These are phyloP conservation scores for Alternaria novae-zelandiae DNA, from an alignment of 2,329 filamentous ascomycete species.

Conservation along the genomic window DNA sequence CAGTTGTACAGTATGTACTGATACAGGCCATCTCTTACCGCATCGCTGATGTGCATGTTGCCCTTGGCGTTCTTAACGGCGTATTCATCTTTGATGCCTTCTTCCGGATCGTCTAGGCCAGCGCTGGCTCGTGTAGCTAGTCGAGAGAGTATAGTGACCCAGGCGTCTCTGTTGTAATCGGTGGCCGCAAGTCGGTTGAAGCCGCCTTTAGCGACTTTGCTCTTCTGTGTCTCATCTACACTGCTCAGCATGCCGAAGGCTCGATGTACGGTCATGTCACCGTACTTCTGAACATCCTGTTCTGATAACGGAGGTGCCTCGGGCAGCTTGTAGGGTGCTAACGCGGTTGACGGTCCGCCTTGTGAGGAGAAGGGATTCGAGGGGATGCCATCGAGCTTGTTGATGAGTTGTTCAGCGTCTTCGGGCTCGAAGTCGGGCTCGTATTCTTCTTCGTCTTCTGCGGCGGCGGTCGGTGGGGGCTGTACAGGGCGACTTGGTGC, in stretches of 20 bases:
- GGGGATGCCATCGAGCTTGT: slow-evolving; percentile 76
- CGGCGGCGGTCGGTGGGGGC: slow-evolving; percentile 46
- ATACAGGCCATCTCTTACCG: slow-evolving; percentile 81
- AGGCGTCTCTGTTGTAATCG: slow-evolving; percentile 84
- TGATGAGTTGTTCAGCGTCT: slow-evolving; percentile 76
- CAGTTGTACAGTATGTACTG: slow-evolving; percentile 92
- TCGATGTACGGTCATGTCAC: slow-evolving; percentile 74
- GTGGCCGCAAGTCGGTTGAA: slow-evolving; percentile 85
- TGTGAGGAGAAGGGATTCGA: slow-evolving; percentile 60
- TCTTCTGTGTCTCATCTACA: slow-evolving; percentile 66
- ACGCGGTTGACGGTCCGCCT: slow-evolving; percentile 40
- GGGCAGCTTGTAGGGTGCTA: slow-evolving; percentile 80
- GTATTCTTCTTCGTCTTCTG: slow-evolving; percentile 88
- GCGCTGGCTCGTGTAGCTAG: slow-evolving; percentile 80
- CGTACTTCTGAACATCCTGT: slow-evolving; percentile 74
- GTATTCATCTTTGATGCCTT: slow-evolving; percentile 65
- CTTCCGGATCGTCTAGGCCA: slow-evolving; percentile 74
- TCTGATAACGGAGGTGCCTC: slow-evolving; percentile 75
- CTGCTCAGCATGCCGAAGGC: slow-evolving; percentile 80
- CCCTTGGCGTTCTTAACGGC: slow-evolving; percentile 36
- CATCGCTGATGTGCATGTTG: slow-evolving; percentile 63
- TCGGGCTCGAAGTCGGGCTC: slow-evolving; percentile 86
- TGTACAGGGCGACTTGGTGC: slow-evolving; percentile 31
- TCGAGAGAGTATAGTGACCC: slow-evolving; percentile 86
- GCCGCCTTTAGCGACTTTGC: slow-evolving; percentile 67